Evolutionary conservation across 2,329 filamentous ascomycete genomes (phyloP).

Genomic region (Phoma herbarum): DNA sequence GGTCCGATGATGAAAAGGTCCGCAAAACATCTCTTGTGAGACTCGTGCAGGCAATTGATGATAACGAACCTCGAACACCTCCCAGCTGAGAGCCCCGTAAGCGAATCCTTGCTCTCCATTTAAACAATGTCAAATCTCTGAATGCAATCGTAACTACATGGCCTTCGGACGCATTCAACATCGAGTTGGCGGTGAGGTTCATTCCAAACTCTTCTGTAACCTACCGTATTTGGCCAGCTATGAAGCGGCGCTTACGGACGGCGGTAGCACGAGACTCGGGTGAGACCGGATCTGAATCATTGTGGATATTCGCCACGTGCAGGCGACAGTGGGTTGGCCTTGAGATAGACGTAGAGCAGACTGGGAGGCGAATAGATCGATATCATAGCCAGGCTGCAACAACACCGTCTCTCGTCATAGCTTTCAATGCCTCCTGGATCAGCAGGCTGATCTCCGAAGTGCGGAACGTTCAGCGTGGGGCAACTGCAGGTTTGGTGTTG

Average conservation of each 20-base stretch:
- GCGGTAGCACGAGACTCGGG: slow-evolving; percentile 5
- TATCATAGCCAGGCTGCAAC: neutral
- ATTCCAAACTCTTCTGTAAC: slow-evolving; percentile 16
- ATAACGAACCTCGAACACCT: neutral
- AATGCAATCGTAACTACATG: neutral
- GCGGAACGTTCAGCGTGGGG: slow-evolving; percentile 1
- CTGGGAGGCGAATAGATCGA: slow-evolving; percentile 1
- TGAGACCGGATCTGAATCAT: neutral
- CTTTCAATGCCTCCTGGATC: neutral
- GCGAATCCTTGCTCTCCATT: neutral
- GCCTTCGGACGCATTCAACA: neutral
- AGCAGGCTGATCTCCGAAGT: neutral
- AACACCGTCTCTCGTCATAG: neutral
- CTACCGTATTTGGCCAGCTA: slow-evolving; percentile 7
- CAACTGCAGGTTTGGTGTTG: neutral
- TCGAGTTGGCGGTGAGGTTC: slow-evolving; percentile 3
- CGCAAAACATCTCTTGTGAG: neutral
- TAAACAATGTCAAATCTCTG: neutral
- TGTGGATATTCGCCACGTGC: slow-evolving; percentile 17
- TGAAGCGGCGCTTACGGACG: neutral
- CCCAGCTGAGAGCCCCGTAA: neutral
- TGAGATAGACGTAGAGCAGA: neutral
- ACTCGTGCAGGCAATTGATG: neutral
- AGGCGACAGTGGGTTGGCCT: slow-evolving; percentile 6
- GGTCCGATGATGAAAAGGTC: neutral